Base-by-base conservation (phyloP, 2,329 filamentous ascomycete genomes). In the Tolypocladium sp. region DNA sequence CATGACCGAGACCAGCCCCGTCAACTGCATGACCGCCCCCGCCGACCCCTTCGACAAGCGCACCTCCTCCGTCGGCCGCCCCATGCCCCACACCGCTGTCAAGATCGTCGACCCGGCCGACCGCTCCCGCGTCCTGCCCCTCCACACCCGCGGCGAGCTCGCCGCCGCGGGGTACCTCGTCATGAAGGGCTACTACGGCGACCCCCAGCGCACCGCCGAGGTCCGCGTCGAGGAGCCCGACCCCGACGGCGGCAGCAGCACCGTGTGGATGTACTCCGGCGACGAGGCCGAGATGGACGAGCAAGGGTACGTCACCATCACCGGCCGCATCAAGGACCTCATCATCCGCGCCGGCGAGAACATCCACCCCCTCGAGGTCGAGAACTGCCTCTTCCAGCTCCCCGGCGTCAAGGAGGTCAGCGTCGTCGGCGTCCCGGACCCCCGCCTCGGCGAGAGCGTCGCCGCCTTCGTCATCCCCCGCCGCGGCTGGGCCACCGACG, bases 261-360 rank as follows among this genome's bases (percentile, higher is more conserved):
- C 80, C 53, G 69, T 88, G 22, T 97, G 93, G 93, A 94, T 97
- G 89, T 80, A 89, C 73, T 95, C 89, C 0, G 94, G 94, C 25
- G 94, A 99, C 68, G 93, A 97, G 77, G 94, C 92, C 2, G 76
- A 79, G 57, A 95, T 97, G 83, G 91, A 95, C 62, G 79, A 74
- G 5, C 81, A 92, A 35, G 94, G 93, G 2, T 97, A 92, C 70
- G 84, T 97, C 2, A 83, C 84, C 65, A 96, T 97, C 68, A 97
- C 92, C 1, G 91, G 92, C 3, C 82, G 92, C 20, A 93, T 96
- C 69, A 97, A 97, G 74, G 94, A 99, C 70, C 75, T 97, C 58
- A 97, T 99, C 66, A 97, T 97, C 70, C 84, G 91, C 33, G 93
- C 90, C 35, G 94, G 94, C 30, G 94, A 97, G 72, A 99, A 99